These are phyloP conservation scores for Rubroshorea leprosula DNA, from an alignment of 345 rosid species.

Conservation along the genomic window DNA sequence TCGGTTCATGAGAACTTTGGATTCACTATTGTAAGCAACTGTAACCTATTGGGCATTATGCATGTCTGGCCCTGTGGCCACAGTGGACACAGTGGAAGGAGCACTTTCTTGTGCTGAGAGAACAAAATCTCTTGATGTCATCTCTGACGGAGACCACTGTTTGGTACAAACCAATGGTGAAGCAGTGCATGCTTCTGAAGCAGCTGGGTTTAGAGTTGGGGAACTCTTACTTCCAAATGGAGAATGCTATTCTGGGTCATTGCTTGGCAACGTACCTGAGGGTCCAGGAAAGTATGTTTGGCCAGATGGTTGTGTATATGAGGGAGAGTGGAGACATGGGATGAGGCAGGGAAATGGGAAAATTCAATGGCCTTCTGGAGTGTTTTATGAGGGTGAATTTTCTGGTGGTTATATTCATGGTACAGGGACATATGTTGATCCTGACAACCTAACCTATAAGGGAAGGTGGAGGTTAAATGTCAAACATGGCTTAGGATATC, in stretches of 20 bases:
- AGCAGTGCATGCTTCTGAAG: constrained; percentile 40
- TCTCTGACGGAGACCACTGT: constrained; percentile 33
- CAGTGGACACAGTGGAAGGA: constrained; percentile 38
- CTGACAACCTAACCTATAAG: constrained; percentile 50
- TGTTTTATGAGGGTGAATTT: constrained; percentile 78
- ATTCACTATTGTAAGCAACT: constrained; percentile 22
- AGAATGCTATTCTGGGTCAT: constrained; percentile 69
- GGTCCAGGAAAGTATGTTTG: constrained; percentile 82
- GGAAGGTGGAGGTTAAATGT: constrained; percentile 92
- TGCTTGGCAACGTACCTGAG: constrained; percentile 73
- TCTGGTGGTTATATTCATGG: constrained; percentile 89
- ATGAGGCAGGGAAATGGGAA: constrained; percentile 83
- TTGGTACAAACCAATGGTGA: constrained; percentile 50
- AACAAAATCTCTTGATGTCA: constrained; percentile 61
- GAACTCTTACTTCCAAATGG: constrained; percentile 57
- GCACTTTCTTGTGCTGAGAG: constrained; percentile 55
- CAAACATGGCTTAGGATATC: constrained; percentile 88
- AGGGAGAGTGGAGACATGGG: constrained; percentile 93
- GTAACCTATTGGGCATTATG: constrained; percentile 51
- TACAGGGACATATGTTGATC: constrained; percentile 51
- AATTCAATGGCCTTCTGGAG: constrained; percentile 69
- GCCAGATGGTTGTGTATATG: constrained; percentile 66
- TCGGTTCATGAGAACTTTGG: constrained; percentile 20
- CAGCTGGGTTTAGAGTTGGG: constrained; percentile 55
- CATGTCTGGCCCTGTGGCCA: constrained; percentile 83